Evolutionary conservation across 2,329 filamentous ascomycete species (phyloP), one percentile per base, ranked within the genome.

Genomic region (Thermochaetoides dissita): DNA sequence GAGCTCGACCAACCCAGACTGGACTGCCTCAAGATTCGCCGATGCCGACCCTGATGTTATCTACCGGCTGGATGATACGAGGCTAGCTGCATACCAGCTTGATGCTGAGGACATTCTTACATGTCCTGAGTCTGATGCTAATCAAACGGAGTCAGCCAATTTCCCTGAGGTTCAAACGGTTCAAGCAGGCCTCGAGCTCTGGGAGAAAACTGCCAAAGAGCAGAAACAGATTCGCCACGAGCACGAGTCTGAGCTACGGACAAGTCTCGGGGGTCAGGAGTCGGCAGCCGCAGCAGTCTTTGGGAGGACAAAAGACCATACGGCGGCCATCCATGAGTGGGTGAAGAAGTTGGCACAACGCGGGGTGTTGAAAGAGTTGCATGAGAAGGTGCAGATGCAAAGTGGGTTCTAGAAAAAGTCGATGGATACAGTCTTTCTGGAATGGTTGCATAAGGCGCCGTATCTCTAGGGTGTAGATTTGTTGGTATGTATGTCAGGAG

Each of bases 311-410:
- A 71, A 76, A 53, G 83, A 93, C 54, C 84, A 83, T 54, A 78
- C 74, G 0, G 74, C 76, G 1, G 74, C 77, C 1, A 68, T 89
- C 17, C 76, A 83, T 51, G 65, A 61, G 33, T 89, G 84, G 78
- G 60, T 88, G 36, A 70, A 71, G 49, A 74, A 72, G 47, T 67
- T 93, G 44, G 81, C 81, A 1, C 74, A 78, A 45, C 79, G 80
- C 52, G 76, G 74, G 1, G 61, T 74, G 2, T 58, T 91, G 43
- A 62, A 66, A 49, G 60, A 67, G 32, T 51, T 66, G 37, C 41
- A 50, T 24, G 43, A 49, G n/a, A 46, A 52, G 33, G 45, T 36
- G 8, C 32, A 39, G 17, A 7, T 32, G 8, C 33, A 35, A 12
- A 7, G 10, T 10, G 34, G 31, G 6, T n/a, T 36, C 9, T 33